These are phyloP conservation scores for Xylariales sp. DNA, from an alignment of 2,329 filamentous ascomycete genomes.

Conservation along the genomic window DNA sequence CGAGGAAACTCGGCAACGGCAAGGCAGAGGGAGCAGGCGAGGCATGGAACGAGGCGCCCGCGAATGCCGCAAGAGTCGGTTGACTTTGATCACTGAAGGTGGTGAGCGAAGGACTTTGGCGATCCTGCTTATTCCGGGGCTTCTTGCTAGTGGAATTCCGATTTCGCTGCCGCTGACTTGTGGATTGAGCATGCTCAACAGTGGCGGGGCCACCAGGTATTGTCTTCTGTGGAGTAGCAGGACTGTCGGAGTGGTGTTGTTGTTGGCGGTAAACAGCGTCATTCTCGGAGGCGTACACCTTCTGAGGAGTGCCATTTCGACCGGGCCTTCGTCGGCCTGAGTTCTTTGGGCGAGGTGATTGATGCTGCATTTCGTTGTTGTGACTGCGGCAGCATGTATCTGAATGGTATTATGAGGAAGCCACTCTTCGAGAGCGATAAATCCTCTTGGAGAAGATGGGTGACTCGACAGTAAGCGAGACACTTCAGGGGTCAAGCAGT, in stretches of 20 bases:
- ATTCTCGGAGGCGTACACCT: constrained; percentile 57
- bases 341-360: constrained; percentile 25
- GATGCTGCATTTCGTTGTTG: constrained; percentile 28
- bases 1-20: constrained; percentile 33
- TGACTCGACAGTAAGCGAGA: background rate
- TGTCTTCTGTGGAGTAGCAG: constrained; percentile 43
- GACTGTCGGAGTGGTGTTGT: constrained; percentile 23
- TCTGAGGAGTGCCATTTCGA: constrained; percentile 36
- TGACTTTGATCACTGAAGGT: no score
- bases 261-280: constrained; percentile 36
- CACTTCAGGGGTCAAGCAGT: constrained; percentile 3
- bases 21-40: constrained; percentile 6
- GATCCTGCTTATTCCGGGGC: constrained; percentile 28
- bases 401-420: background rate
- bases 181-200: constrained; percentile 20
- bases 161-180: constrained; percentile 25
- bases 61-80: constrained; percentile 62
- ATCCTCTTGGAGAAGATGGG: background rate
- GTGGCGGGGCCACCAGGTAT: constrained; percentile 31
- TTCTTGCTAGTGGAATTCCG: constrained; percentile 21
- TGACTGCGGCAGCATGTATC: constrained; percentile 23
- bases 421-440: background rate
- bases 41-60: constrained; percentile 82
- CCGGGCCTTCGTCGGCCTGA: constrained; percentile 37
- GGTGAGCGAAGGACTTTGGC: constrained; percentile 43